Evolutionary conservation across 148 eudicot genomes (phyloP).

Genomic region (Polygonum aviculare): DNA sequence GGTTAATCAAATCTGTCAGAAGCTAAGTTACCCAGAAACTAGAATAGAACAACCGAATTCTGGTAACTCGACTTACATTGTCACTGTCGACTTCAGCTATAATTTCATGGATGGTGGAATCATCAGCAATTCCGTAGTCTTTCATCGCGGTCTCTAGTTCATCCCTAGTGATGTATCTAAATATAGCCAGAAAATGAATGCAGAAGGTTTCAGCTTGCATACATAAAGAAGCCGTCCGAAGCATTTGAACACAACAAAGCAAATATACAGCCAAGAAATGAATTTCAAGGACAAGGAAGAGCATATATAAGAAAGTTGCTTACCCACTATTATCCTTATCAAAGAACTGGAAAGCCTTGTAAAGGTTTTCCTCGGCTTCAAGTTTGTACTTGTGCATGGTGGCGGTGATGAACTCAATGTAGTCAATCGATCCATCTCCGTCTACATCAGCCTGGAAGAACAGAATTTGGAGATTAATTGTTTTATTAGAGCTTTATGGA

Average conservation of each 20-base stretch:
- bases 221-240: background rate
- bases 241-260: background rate
- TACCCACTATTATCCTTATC: slow-evolving; percentile 80
- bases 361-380: slow-evolving; percentile 72
- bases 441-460: slow-evolving; percentile 81
- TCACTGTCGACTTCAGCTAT: slow-evolving; percentile 80
- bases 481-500: background rate
- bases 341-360: slow-evolving; percentile 70
- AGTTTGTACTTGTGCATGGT: slow-evolving; percentile 87
- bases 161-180: slow-evolving; percentile 71
- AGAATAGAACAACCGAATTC: too few species aligned
- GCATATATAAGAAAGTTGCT: slow-evolving; percentile 9
- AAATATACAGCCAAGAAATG: background rate
- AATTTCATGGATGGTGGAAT: slow-evolving; percentile 64
- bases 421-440: slow-evolving; percentile 84
- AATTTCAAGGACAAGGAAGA: background rate
- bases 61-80: slow-evolving; percentile 38
- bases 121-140: slow-evolving; percentile 78
- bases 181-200: background rate
- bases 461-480: background rate
- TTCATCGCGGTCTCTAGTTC: slow-evolving; percentile 84
- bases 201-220: background rate
- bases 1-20: background rate
- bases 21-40: background rate
- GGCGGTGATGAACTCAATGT: slow-evolving; percentile 82